phyloP scores from a whole-genome alignment of 1,139 yeast species.

The Nadsonia commutata region DNA sequence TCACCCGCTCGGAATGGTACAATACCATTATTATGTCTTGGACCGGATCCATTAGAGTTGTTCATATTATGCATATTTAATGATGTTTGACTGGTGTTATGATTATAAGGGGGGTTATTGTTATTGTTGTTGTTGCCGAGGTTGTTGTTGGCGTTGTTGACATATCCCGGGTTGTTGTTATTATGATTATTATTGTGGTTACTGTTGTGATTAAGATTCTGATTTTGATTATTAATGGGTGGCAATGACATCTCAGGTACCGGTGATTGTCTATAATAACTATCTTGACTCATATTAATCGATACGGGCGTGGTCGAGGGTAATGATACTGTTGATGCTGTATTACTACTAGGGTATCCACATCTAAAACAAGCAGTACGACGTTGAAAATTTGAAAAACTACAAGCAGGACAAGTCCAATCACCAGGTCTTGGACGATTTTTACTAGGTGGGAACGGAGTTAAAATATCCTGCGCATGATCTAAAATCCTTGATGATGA shows the following conservation, averaged over 20 bases:
- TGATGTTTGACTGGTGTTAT: neutral
- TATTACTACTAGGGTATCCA: conserved; percentile 43
- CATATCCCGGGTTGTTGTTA: conserved; percentile 2
- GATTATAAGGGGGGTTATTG: conserved; percentile 3
- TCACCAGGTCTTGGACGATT: conserved; percentile 94
- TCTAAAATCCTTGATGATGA: conserved; percentile 67
- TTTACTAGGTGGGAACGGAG: conserved; percentile 78
- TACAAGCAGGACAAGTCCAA: conserved; percentile 95
- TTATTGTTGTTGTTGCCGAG: conserved; percentile 5
- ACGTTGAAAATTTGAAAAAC: conserved; percentile 87
- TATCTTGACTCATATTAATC: neutral
- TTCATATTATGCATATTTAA: neutral
- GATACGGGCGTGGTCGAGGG: neutral
- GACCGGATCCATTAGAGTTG: neutral
- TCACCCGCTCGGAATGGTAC: conserved; percentile 96
- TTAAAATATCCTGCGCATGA: conserved; percentile 62
- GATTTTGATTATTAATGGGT: no score
- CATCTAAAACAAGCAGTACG: conserved; percentile 92
- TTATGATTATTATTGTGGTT: conserved; percentile 3
- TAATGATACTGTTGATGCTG: neutral
- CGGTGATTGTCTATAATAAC: no score
- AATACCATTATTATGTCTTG: conserved; percentile 17
- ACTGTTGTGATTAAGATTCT: conserved; percentile 1
- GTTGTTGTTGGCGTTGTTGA: conserved; percentile 1
- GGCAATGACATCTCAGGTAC: no score